A percentile compares a stretch with the other conserved stretches of the same genome.
Conservation (phyloP, 345 rosid genomes). For the Rhodamnia argentea region DNA sequence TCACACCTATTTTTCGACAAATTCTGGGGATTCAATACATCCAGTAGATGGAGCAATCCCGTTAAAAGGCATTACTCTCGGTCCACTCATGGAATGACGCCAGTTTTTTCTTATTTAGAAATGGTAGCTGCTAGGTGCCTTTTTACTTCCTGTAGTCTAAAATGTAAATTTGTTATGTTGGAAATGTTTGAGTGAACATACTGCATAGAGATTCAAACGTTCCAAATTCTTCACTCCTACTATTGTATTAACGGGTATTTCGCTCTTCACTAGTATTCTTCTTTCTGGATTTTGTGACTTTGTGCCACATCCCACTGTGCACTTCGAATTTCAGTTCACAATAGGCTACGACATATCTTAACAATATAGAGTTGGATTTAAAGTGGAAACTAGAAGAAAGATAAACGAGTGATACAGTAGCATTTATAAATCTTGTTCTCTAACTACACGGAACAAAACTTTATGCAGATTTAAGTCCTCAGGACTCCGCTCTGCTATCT, state of each 20-base stretch:
- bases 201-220: background rate
- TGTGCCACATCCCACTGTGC: background rate
- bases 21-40: background rate
- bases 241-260: background rate
- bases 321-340: background rate
- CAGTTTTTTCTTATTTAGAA: no score
- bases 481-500: constrained; percentile 74
- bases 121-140: background rate
- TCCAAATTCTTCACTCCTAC: background rate
- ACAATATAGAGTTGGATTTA: background rate
- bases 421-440: background rate
- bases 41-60: background rate
- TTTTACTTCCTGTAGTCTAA: background rate
- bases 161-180: background rate
- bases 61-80: background rate
- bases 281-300: background rate
- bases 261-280: background rate
- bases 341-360: background rate
- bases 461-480: constrained; percentile 87
- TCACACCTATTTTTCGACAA: background rate
- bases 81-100: background rate
- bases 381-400: background rate
- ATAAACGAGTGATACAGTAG: background rate
- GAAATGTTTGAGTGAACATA: background rate
- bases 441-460: background rate